These are phyloP conservation scores for Phtheirospermum japonicum DNA, from an alignment of 257 asterid genomes.

Conservation along the genomic window DNA sequence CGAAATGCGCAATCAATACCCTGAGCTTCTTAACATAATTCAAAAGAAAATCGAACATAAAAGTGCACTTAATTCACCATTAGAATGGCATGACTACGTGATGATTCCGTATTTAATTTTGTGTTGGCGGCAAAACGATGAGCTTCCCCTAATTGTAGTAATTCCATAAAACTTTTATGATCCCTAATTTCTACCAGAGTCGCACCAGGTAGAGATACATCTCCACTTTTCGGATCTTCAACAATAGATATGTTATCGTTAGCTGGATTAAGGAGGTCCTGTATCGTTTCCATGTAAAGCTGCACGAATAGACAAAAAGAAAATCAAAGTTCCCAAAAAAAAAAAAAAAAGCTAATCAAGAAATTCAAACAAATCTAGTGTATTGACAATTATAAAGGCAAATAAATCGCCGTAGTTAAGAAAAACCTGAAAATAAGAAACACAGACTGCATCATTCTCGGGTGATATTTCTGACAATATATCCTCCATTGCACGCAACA, in stretches of 20 bases:
- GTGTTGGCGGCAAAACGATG: constrained; percentile 85
- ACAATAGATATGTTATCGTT: constrained; percentile 67
- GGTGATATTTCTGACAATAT: constrained; percentile 59
- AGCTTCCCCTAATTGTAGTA: constrained; percentile 76
- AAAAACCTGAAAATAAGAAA: constrained; percentile 83
- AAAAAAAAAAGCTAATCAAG: neutral
- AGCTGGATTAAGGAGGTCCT: constrained; percentile 79
- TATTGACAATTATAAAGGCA: constrained; percentile 9
- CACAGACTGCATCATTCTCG: constrained; percentile 58
- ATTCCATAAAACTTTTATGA: constrained; percentile 59
- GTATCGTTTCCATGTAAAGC: constrained; percentile 88
- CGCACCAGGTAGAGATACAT: constrained; percentile 81
- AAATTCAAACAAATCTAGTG: constrained; percentile 6
- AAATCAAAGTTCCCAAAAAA: constrained; percentile 13
- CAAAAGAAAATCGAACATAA: constrained; percentile 8
- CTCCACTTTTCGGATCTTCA: constrained; percentile 84
- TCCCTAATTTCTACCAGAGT: constrained; percentile 70
- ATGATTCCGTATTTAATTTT: constrained; percentile 84
- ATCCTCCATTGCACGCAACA: constrained; percentile 93
- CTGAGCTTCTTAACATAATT: constrained; percentile 5
- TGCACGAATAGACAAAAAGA: constrained; percentile 34
- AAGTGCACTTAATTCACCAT: constrained; percentile 47
- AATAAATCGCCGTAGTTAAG: constrained; percentile 6
- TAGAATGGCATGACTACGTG: constrained; percentile 90
- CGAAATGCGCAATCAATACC: constrained; percentile 1